Evolutionary conservation across 2,329 filamentous ascomycete genomes (phyloP).

Genomic region (Botrytis pseudocinerea): DNA sequence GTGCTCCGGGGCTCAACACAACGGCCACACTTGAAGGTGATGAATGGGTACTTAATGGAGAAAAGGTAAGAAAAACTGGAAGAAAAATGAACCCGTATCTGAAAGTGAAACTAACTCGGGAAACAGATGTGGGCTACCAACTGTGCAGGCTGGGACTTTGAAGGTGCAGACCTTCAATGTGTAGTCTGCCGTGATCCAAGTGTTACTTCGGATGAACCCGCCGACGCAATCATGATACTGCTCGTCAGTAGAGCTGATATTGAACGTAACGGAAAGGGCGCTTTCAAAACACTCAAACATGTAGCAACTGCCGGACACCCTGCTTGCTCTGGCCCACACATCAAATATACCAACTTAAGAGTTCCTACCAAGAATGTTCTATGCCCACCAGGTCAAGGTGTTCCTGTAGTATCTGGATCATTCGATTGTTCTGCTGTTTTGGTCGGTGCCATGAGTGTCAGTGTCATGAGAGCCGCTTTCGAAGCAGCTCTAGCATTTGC

Average conservation of each 20-base stretch:
- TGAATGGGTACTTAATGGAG: conserved; percentile 54
- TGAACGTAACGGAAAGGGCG: conserved; percentile 45
- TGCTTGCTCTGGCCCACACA: conserved; percentile 51
- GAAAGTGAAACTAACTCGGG: not conserved
- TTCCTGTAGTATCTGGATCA: conserved; percentile 47
- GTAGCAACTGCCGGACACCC: conserved; percentile 49
- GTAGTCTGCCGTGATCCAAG: conserved; percentile 49
- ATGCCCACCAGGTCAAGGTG: conserved; percentile 47
- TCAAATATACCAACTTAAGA: conserved; percentile 49
- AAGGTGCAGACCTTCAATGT: conserved; percentile 53
- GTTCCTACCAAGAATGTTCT: conserved; percentile 51
- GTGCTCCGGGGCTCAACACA: conserved; percentile 50
- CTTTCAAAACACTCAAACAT: conserved; percentile 51
- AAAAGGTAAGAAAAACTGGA: conserved; percentile 46
- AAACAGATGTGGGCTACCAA: conserved; percentile 55
- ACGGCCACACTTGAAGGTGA: conserved; percentile 51
- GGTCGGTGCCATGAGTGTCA: conserved; percentile 55
- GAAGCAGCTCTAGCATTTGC: conserved; percentile 53
- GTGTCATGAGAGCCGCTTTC: conserved; percentile 55
- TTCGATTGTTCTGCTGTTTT: conserved; percentile 47
- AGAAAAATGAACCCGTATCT: not conserved
- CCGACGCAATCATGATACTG: conserved; percentile 49
- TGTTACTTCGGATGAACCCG: conserved; percentile 35
- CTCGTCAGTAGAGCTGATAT: conserved; percentile 52
- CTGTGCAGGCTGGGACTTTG: conserved; percentile 53